A percentile compares a stretch with the other conserved stretches of the same genome.
These are phyloP conservation scores for Nothophaeocryptopus gaeumannii DNA, from an alignment of 2,329 filamentous ascomycete genomes.

Conservation along the genomic window DNA sequence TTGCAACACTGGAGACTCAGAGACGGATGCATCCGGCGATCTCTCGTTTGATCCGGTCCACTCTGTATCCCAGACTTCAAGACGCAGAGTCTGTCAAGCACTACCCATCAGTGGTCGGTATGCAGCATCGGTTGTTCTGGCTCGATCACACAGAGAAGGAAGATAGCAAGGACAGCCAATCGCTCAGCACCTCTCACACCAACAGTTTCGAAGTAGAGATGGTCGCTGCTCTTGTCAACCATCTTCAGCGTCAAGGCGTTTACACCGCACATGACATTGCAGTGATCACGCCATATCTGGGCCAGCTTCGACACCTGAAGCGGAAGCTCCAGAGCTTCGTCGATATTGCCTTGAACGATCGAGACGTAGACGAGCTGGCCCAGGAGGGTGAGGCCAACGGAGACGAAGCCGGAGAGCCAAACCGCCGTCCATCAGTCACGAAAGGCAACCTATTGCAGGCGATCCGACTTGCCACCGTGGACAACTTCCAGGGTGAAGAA, in stretches of 20 bases:
- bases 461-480: conserved; percentile 42
- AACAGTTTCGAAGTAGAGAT: conserved; percentile 64
- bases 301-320: conserved; percentile 56
- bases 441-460: conserved; percentile 13
- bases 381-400: conserved; percentile 6
- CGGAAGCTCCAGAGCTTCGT: conserved; percentile 2
- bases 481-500: conserved; percentile 75
- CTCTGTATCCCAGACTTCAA: conserved; percentile 56
- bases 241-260: conserved; percentile 62
- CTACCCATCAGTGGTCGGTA: conserved; percentile 46
- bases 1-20: conserved; percentile 54
- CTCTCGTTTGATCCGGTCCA: conserved; percentile 55
- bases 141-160: conserved; percentile 57
- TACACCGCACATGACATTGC: conserved; percentile 64
- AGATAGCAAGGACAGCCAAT: conserved; percentile 22
- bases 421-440: background rate
- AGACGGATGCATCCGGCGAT: conserved; percentile 65
- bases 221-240: conserved; percentile 59
- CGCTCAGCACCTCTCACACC: conserved; percentile 43
- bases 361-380: conserved; percentile 27
- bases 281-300: conserved; percentile 65
- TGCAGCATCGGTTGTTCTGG: conserved; percentile 58
- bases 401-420: background rate
- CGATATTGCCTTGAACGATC: conserved; percentile 58
- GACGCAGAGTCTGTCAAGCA: conserved; percentile 42